Conservation (phyloP, 225 moss, liverwort and hornwort species). For the Physcomitrium patens region DNA sequence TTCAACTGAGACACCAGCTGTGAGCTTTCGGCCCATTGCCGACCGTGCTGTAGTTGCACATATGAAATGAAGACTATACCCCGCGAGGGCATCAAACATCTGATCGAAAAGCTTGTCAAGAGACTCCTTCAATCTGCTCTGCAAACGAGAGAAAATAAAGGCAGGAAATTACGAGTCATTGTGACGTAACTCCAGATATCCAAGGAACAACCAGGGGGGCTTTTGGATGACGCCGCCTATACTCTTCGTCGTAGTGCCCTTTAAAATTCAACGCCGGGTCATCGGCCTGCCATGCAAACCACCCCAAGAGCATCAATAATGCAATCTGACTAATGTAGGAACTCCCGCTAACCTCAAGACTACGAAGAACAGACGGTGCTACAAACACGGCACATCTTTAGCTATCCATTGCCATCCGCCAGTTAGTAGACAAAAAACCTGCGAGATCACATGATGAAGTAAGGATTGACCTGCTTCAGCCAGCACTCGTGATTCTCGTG, state of each 20-base stretch:
- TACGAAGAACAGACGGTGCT: neutral
- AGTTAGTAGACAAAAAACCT: neutral
- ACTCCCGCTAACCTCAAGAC: neutral
- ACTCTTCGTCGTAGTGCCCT: constrained; percentile 71
- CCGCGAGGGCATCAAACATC: neutral
- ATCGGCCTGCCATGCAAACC: constrained; percentile 49
- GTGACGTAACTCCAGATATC: constrained; percentile 74
- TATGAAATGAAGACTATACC: constrained; percentile 20
- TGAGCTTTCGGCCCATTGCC: constrained; percentile 25
- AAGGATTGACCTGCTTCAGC: constrained; percentile 80
- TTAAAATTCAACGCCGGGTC: constrained; percentile 71
- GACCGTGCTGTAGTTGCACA: constrained; percentile 40
- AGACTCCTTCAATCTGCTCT: constrained; percentile 22
- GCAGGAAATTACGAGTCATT: constrained; percentile 13
- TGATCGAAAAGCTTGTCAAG: neutral
- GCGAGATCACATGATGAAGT: neutral
- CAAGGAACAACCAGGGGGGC: constrained; percentile 81
- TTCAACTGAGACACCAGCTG: neutral
- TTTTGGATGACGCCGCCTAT: constrained; percentile 59
- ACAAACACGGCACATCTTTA: neutral
- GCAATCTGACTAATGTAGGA: too few relatives aligned
- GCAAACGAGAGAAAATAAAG: constrained; percentile 3
- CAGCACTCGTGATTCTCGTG: constrained; percentile 91
- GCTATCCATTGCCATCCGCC: neutral
- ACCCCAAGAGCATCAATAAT: neutral